phyloP scores from a whole-genome alignment of 108 stramenopile species.

The Discostella stelligeroides region DNA sequence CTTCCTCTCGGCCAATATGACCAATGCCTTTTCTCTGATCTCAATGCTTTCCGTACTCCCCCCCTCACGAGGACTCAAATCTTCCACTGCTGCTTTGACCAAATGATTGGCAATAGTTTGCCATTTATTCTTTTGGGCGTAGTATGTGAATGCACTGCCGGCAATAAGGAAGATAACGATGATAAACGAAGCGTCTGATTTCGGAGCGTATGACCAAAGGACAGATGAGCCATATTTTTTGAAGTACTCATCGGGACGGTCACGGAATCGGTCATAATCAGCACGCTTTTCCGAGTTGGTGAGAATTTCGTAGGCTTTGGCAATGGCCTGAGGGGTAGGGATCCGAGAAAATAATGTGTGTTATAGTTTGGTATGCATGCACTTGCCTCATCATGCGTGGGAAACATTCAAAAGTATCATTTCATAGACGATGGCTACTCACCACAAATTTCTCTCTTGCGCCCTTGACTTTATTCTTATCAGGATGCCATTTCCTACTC shows the following conservation, averaged over 20 bases:
- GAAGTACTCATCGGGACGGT: conserved; percentile 83
- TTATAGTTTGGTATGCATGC: no score
- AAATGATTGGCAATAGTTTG: conserved; percentile 76
- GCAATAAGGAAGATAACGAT: conserved; percentile 58
- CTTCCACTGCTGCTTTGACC: conserved; percentile 79
- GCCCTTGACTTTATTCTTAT: conserved; percentile 79
- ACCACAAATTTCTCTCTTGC: conserved; percentile 86
- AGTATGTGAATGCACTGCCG: conserved; percentile 65
- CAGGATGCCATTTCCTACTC: conserved; percentile 83
- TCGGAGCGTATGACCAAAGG: conserved; percentile 79
- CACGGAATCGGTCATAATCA: conserved; percentile 83
- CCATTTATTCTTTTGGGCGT: conserved; percentile 75
- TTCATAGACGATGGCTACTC: conserved; percentile 19
- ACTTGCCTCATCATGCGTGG: no score
- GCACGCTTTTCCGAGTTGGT: conserved; percentile 65
- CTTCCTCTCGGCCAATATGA: conserved; percentile 55
- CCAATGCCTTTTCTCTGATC: conserved; percentile 70
- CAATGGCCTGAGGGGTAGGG: conserved; percentile 71
- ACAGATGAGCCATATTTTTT: conserved; percentile 77
- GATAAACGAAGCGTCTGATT: conserved; percentile 72
- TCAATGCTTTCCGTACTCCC: conserved; percentile 77
- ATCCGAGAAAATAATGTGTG: no score
- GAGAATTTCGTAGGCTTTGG: conserved; percentile 82
- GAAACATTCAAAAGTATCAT: neutral
- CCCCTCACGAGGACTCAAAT: conserved; percentile 72